A percentile compares a stretch with the other conserved stretches of the same genome.
Evolutionary conservation across 2,329 filamentous ascomycete species (phyloP).

Genomic region (Cladosporium sp.): DNA sequence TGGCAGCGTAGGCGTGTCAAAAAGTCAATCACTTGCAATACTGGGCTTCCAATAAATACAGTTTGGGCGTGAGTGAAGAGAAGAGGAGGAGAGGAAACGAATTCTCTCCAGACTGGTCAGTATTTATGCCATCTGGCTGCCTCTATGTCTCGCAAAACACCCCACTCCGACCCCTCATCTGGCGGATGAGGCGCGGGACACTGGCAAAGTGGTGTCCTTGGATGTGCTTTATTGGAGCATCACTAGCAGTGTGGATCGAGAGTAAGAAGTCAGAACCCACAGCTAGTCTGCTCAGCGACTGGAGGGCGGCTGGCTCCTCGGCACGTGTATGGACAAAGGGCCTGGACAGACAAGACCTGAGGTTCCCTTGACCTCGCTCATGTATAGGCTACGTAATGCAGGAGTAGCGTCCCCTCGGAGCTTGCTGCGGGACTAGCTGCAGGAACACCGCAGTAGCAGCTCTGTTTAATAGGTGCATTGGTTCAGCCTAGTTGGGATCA

Average conservation of each 20-base stretch:
- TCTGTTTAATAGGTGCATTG: slow-evolving; percentile 10
- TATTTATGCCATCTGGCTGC: slow-evolving; percentile 7
- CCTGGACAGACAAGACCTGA: background rate
- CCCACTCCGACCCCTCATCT: slow-evolving; percentile 12
- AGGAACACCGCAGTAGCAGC: slow-evolving; percentile 10
- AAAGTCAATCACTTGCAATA: slow-evolving; percentile 10
- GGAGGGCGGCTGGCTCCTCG: slow-evolving; percentile 3
- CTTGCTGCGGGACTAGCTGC: slow-evolving; percentile 10
- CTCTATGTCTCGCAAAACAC: slow-evolving; percentile 1
- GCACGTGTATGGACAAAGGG: slow-evolving; percentile 7
- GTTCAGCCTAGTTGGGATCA: slow-evolving; percentile 3
- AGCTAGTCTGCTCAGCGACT: slow-evolving; percentile 4
- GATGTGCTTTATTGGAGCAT: background rate
- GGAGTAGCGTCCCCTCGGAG: slow-evolving; percentile 2
- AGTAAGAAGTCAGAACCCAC: slow-evolving; percentile 10
- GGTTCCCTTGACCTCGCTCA: slow-evolving; percentile 7
- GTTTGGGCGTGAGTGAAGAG: background rate
- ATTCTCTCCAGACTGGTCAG: background rate
- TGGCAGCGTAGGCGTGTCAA: background rate
- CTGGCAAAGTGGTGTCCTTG: background rate
- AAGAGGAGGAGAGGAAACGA: slow-evolving; percentile 7
- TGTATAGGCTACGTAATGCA: slow-evolving; percentile 11
- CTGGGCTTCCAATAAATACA: slow-evolving; percentile 1
- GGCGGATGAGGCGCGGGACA: slow-evolving; percentile 6
- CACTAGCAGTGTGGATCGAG: slow-evolving; percentile 10